Evolutionary conservation across 768 basidiomycete species (phyloP).

Genomic region (Naganishia vaughanmartiniae): DNA sequence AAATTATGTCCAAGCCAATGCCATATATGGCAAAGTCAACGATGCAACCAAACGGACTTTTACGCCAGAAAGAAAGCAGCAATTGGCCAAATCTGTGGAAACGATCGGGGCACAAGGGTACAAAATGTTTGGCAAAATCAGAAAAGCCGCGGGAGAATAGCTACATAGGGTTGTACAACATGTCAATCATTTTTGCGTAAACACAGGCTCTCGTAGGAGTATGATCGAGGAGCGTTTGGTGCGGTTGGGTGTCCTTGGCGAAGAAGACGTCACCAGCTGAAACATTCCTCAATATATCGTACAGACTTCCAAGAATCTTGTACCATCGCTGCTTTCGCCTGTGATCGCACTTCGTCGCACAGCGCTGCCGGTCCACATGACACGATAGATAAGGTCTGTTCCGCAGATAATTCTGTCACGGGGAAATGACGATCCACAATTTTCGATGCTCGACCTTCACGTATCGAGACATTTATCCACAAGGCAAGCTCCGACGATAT

Average conservation of each 20-base stretch:
- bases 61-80: conserved; percentile 6
- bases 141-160: conserved; percentile 3
- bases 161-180: neutral
- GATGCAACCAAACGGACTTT: conserved; percentile 4
- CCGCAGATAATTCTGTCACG: neutral
- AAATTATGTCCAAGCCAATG: conserved; percentile 6
- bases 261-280: conserved; percentile 15
- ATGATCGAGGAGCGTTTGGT: too few relatives aligned
- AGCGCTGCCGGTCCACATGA: conserved; percentile 18
- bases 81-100: conserved; percentile 2
- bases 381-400: conserved; percentile 6
- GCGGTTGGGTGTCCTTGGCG: too few relatives aligned
- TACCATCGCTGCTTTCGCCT: neutral
- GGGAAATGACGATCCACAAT: conserved; percentile 7
- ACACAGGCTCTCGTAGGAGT: too few relatives aligned
- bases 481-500: neutral
- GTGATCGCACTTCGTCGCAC: conserved; percentile 16
- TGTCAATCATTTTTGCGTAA: neutral
- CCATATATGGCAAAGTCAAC: conserved; percentile 1
- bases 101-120: conserved; percentile 14
- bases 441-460: conserved; percentile 7
- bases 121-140: conserved; percentile 12
- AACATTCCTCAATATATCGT: conserved; percentile 13
- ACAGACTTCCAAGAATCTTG: neutral
- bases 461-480: conserved; percentile 5